Percentiles rank a stretch among this genome's conserved stretches.
Conservation (phyloP, 164 flowering plant species). For the Nymphaea thermarum region DNA sequence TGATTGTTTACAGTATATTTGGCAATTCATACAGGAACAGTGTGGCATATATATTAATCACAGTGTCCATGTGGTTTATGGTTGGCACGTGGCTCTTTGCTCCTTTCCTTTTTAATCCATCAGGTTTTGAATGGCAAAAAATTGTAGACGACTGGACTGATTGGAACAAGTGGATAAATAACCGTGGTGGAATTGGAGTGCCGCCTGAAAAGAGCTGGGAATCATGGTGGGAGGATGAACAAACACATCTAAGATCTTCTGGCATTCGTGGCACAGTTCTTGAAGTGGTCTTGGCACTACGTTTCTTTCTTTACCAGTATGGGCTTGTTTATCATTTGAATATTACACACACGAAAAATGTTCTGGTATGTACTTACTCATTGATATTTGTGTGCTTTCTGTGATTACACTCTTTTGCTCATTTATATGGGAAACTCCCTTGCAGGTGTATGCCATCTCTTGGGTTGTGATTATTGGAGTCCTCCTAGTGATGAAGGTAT, state of each 20-base stretch:
- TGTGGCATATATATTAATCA: conserved; percentile 67
- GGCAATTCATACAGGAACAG: conserved; percentile 54
- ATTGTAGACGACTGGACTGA: conserved; percentile 97
- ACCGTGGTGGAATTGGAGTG: conserved; percentile 91
- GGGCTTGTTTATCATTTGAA: conserved; percentile 88
- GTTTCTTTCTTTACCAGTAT: conserved; percentile 91
- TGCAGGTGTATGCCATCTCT: conserved; percentile 82
- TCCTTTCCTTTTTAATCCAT: conserved; percentile 95
- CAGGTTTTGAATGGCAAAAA: conserved; percentile 99
- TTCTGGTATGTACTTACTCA: conserved; percentile 39
- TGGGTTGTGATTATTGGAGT: conserved; percentile 75
- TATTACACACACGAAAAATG: conserved; percentile 38
- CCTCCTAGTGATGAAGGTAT: conserved; percentile 86
- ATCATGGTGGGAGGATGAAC: conserved; percentile 99
- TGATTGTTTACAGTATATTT: conserved; percentile 74
- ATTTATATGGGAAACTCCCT: background rate
- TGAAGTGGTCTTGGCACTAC: conserved; percentile 61
- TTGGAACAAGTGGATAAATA: conserved; percentile 93
- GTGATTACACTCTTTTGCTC: too few species aligned
- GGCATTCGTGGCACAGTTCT: conserved; percentile 69
- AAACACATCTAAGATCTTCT: conserved; percentile 79
- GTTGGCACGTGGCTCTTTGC: conserved; percentile 99
- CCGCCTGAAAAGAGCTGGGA: conserved; percentile 95
- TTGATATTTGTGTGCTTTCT: background rate
- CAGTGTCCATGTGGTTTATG: conserved; percentile 95